These are phyloP conservation scores for Thermochaetoides thermophila DNA, from an alignment of 495 filamentous ascomycete species.

Conservation along the genomic window DNA sequence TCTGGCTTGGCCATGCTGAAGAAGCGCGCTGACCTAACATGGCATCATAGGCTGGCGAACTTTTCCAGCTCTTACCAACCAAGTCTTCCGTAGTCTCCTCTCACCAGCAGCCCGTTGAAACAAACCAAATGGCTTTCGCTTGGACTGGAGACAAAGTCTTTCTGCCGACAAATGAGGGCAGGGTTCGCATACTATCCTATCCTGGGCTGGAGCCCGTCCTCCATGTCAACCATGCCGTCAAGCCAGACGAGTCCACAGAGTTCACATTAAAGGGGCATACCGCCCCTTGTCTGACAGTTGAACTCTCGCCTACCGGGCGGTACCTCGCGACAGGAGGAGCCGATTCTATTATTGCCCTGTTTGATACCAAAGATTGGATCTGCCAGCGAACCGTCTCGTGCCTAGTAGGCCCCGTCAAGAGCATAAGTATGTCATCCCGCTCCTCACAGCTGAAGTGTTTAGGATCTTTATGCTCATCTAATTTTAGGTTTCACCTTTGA, in stretches of 20 bases:
- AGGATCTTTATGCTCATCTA: slow-evolving; percentile 10
- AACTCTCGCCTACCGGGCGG: slow-evolving; percentile 58
- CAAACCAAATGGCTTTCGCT: slow-evolving; percentile 73
- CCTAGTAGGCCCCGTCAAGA: slow-evolving; percentile 65
- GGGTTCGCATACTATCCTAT: slow-evolving; percentile 65
- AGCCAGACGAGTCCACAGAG: slow-evolving; percentile 26
- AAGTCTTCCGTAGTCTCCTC: slow-evolving; percentile 38
- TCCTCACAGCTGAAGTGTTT: neutral
- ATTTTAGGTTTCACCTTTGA: slow-evolving; percentile 64
- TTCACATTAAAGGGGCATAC: slow-evolving; percentile 71
- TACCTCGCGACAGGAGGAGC: slow-evolving; percentile 80
- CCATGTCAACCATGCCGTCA: slow-evolving; percentile 21
- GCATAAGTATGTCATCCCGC: slow-evolving; percentile 42
- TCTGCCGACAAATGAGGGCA: slow-evolving; percentile 69
- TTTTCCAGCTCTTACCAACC: slow-evolving; percentile 48
- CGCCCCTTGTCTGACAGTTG: slow-evolving; percentile 54
- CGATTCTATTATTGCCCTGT: slow-evolving; percentile 77
- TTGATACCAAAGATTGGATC: slow-evolving; percentile 88
- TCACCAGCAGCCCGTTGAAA: slow-evolving; percentile 58
- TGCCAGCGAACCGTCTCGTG: slow-evolving; percentile 66
- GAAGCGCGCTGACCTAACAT: neutral
- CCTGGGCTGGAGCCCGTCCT: slow-evolving; percentile 39
- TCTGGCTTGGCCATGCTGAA: neutral
- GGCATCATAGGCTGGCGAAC: slow-evolving; percentile 44
- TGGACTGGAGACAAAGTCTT: slow-evolving; percentile 59